Evolutionary conservation across 495 filamentous ascomycete species (phyloP).

Genomic region (Daldinia grandis): DNA sequence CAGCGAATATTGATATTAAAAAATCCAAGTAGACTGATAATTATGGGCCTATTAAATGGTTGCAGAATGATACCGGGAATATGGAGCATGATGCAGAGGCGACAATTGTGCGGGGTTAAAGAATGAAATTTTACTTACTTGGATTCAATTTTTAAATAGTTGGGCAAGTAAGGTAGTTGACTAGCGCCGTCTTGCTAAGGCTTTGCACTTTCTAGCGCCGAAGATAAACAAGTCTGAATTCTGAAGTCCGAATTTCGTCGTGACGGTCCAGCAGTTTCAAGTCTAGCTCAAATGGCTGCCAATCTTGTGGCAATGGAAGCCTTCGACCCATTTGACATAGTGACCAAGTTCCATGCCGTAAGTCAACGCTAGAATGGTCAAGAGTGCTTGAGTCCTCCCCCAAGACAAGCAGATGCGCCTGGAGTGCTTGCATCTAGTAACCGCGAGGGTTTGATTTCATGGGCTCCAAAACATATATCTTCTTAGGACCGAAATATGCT

Average conservation of each 20-base stretch:
- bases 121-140: neutral
- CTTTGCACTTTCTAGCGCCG: neutral
- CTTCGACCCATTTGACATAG: neutral
- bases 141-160: neutral
- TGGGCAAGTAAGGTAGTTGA: neutral
- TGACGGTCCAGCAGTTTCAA: neutral
- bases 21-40: neutral
- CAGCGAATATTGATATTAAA: neutral
- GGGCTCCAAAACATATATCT: neutral
- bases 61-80: neutral
- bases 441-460: neutral
- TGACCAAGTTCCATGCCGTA: neutral
- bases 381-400: neutral
- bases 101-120: neutral
- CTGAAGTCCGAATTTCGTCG: neutral
- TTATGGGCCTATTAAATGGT: neutral
- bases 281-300: neutral
- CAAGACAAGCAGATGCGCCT: neutral
- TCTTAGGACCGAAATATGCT: neutral
- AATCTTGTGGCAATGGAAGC: neutral
- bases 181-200: neutral
- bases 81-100: neutral
- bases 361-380: neutral
- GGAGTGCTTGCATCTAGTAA: neutral
- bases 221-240: neutral